Percentiles rank a stretch among this genome's conserved stretches.
Evolutionary conservation across 768 basidiomycete genomes (phyloP).

Genomic region (Lentinula raphanica): DNA sequence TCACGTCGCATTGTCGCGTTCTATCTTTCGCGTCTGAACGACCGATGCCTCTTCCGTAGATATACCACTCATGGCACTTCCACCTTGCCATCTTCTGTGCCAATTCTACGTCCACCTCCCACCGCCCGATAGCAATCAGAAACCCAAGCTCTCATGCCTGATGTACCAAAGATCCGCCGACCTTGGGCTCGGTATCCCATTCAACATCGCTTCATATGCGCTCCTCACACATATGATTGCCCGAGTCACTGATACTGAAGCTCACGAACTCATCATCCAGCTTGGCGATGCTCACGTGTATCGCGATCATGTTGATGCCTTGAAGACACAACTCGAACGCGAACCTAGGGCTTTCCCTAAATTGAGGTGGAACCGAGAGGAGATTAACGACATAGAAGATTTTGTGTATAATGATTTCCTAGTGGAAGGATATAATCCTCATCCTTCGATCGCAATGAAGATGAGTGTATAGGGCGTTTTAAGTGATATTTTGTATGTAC

Average conservation of each 20-base stretch:
- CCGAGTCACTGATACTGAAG: constrained; percentile 78
- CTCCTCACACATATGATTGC: constrained; percentile 97
- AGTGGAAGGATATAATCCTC: constrained; percentile 82
- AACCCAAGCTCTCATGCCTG: constrained; percentile 81
- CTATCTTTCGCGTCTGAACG: background rate
- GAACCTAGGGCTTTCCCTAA: constrained; percentile 81
- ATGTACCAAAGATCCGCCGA: constrained; percentile 99
- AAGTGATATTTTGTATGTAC: too few relatives aligned
- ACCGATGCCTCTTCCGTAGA: constrained; percentile 61
- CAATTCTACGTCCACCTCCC: constrained; percentile 98
- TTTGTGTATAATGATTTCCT: constrained; percentile 77
- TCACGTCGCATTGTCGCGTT: background rate
- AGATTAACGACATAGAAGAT: constrained; percentile 70
- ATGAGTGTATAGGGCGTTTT: constrained; percentile 96
- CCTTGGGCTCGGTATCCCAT: constrained; percentile 93
- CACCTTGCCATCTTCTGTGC: constrained; percentile 98
- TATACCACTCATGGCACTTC: constrained; percentile 91
- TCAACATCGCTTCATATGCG: constrained; percentile 99
- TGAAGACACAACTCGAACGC: constrained; percentile 74
- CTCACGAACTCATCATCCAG: constrained; percentile 90
- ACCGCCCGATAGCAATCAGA: constrained; percentile 39
- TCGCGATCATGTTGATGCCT: constrained; percentile 83
- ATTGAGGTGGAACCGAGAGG: constrained; percentile 62
- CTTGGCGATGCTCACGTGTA: constrained; percentile 98
- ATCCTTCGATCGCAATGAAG: constrained; percentile 87